A percentile compares a stretch with the other conserved stretches of the same genome.
phyloP scores from a whole-genome alignment of 2,329 filamentous ascomycete species.

The Neofusicoccum sp. region DNA sequence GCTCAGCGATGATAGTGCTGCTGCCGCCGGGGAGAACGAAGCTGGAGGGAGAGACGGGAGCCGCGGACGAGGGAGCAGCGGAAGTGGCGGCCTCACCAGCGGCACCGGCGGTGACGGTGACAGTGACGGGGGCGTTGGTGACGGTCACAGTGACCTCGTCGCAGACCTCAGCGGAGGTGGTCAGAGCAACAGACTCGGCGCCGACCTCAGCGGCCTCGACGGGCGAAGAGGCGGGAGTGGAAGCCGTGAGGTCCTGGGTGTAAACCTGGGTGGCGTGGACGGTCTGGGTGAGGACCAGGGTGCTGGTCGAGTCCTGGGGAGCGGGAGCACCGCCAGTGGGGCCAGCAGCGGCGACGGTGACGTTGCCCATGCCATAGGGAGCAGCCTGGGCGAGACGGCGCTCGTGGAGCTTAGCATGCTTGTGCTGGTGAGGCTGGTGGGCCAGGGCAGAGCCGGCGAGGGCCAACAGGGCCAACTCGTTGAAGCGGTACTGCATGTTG shows the following conservation, averaged over 20 bases:
- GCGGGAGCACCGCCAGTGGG: slow-evolving; percentile 2
- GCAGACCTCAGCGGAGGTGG: slow-evolving; percentile 36
- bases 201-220: slow-evolving; percentile 22
- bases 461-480: slow-evolving; percentile 44
- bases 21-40: slow-evolving; percentile 17
- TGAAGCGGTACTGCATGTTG: slow-evolving; percentile 35
- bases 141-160: slow-evolving; percentile 42
- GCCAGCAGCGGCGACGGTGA: slow-evolving; percentile 24
- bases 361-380: slow-evolving; percentile 28
- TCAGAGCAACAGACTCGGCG: slow-evolving; percentile 22
- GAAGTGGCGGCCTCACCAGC: slow-evolving; percentile 14
- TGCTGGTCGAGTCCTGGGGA: slow-evolving; percentile 22
- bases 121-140: slow-evolving; percentile 22
- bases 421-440: slow-evolving; percentile 29
- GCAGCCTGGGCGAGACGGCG: slow-evolving; percentile 12
- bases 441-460: slow-evolving; percentile 40
- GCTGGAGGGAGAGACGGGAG: slow-evolving; percentile 19
- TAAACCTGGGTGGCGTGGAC: slow-evolving; percentile 24
- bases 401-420: slow-evolving; percentile 18
- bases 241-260: slow-evolving; percentile 21
- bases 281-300: slow-evolving; percentile 21
- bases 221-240: slow-evolving; percentile 1
- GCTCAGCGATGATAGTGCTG: slow-evolving; percentile 8
- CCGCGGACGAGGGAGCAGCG: slow-evolving; percentile 20
- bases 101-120: slow-evolving; percentile 36